Conservation (phyloP, 202 grass and related monocot species). For the Carex sylvatica region DNA sequence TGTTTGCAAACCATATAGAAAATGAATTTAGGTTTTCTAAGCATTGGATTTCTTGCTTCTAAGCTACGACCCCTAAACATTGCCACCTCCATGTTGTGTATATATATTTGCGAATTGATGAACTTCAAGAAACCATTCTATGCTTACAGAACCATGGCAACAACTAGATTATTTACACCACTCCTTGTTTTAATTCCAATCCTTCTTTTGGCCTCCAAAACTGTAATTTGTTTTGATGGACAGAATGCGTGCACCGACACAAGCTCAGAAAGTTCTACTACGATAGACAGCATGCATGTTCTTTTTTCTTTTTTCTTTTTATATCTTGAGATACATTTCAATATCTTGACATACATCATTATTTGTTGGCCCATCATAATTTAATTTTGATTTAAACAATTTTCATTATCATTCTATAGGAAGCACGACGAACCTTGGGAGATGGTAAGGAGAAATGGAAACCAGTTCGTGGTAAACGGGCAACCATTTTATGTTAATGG, state of each 20-base stretch:
- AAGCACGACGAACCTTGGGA: conserved; percentile 31
- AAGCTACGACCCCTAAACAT: conserved; percentile 18
- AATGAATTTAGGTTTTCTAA: conserved; percentile 14
- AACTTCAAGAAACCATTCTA: neutral
- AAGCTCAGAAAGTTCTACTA: conserved; percentile 5
- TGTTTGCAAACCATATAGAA: neutral
- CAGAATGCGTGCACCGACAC: neutral
- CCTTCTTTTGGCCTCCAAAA: neutral
- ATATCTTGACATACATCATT: no score
- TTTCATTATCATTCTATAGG: conserved; percentile 21
- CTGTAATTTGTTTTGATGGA: neutral
- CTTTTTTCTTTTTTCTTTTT: neutral
- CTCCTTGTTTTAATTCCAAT: neutral
- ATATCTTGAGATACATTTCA: neutral
- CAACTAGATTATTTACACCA: neutral
- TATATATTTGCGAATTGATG: neutral
- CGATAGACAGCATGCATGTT: neutral
- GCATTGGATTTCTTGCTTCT: conserved; percentile 28
- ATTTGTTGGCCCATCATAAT: neutral
- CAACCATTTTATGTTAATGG: conserved; percentile 65
- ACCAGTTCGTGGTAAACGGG: conserved; percentile 45
- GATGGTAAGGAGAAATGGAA: conserved; percentile 45
- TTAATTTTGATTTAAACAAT: neutral
- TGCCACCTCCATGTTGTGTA: neutral
- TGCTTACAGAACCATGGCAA: conserved; percentile 13